phyloP scores from a whole-genome alignment of 805 yeast genomes.

The Saturnispora galanensis region DNA sequence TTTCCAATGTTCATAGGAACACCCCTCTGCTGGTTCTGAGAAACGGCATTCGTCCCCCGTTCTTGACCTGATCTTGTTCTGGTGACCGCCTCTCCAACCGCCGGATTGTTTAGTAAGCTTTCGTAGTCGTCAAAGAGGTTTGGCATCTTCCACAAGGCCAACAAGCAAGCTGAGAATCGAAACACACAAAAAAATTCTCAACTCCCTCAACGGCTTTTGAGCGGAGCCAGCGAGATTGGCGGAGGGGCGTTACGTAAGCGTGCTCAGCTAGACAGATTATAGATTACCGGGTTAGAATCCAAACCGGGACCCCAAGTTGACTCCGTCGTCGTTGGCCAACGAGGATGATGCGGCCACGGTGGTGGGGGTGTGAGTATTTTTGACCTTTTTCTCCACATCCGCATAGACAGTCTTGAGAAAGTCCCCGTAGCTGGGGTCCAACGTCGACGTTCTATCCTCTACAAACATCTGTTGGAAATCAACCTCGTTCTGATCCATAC shows the following conservation, averaged over 20 bases:
- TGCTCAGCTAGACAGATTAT: too few relatives aligned
- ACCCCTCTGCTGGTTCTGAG: too few relatives aligned
- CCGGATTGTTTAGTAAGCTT: conserved; percentile 3
- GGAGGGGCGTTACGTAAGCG: conserved; percentile 1
- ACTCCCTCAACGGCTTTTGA: neutral
- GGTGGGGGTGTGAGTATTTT: neutral
- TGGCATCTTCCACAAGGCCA: neutral
- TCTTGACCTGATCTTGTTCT: too few relatives aligned
- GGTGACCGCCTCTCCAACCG: neutral
- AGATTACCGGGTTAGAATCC: conserved; percentile 7
- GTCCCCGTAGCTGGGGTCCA: conserved; percentile 51
- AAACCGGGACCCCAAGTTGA: conserved; percentile 8
- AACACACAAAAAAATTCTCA: neutral
- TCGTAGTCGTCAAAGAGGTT: conserved; percentile 12
- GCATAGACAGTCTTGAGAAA: conserved; percentile 62
- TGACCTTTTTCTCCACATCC: conserved; percentile 42
- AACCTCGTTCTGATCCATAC: conserved; percentile 48
- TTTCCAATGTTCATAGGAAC: too few relatives aligned
- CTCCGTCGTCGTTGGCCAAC: conserved; percentile 9
- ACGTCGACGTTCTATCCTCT: conserved; percentile 59
- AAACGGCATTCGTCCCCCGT: neutral
- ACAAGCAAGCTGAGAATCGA: neutral
- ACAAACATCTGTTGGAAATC: conserved; percentile 52
- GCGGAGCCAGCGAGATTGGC: neutral
- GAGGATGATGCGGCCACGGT: neutral